Base-by-base conservation (phyloP, 805 yeast species). In the Cyberlindnera euphorbiiphila region DNA sequence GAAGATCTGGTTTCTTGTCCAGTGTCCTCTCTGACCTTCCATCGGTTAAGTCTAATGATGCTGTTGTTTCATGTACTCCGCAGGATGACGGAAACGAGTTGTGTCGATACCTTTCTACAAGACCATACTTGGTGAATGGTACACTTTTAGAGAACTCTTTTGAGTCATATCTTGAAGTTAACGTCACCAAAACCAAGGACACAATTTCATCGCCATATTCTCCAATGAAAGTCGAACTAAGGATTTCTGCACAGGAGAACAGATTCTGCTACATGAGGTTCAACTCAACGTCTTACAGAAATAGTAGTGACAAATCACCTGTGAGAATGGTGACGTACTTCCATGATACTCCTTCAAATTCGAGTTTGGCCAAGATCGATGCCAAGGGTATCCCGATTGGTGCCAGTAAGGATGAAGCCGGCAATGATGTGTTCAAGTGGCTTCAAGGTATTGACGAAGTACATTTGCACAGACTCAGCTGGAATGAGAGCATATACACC, bases 191-290 rank as follows among this genome's bases (percentile, higher is more conserved):
- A 21, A 65, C 65, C 5, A 61, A 60, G 19, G 54, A 36, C 8
- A 9, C 57, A 6, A 64, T 60, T 30, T 66, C 70, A 38, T 73
- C 81, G 2, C 69, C 65, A 17, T 83, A 78, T 56, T 79, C 81
- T 1, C 85, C 88, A 36, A 65, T 79, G 41, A 69, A 71, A 14
- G 88, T 85, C 1, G 80, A 79, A 29, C 51, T 87, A 26, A 60
- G 60, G 36, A 73, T 87, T 33, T 64, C 66, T 28, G 85, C 73
- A 3, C 69, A 69, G 12, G 75, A 77, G 22, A 81, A 78, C 57
- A 71, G 95, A 50, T 69, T 69, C 39, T 87, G 95, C 60, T 66
- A 65, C 18, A 44, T 87, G 25, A 61, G 59, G 14, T 85, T 86
- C 65, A 74, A 78, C 51, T 61, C 74, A 2, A 62, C 76, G 0